Conservation (phyloP, 2,329 filamentous ascomycete genomes). For the Fonsecaea monophora region DNA sequence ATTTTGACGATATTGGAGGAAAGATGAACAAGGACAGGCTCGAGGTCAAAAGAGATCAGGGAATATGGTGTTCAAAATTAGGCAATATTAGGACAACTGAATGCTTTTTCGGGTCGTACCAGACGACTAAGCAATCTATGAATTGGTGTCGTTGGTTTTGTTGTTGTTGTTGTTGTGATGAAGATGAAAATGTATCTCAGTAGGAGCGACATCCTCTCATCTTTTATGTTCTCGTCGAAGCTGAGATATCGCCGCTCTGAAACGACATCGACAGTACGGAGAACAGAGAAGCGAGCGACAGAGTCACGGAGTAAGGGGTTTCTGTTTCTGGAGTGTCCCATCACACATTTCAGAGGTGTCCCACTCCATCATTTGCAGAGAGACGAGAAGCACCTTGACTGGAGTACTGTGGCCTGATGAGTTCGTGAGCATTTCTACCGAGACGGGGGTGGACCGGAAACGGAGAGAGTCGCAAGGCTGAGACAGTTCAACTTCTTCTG, state of each 20-base stretch:
- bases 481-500: not conserved
- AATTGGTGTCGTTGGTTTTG: not conserved
- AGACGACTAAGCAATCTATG: not conserved
- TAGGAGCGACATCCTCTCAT: not conserved
- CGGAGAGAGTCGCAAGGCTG: slow-evolving; percentile 10
- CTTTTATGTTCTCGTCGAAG: not conserved
- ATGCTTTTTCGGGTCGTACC: not conserved
- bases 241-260: not conserved
- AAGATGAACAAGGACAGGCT: not conserved
- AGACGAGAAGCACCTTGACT: not conserved
- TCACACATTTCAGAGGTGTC: not conserved
- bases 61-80: not conserved
- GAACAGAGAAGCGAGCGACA: not conserved
- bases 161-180: not conserved
- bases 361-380: not conserved
- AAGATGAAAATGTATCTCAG: not conserved
- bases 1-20: slow-evolving; percentile 39
- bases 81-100: not conserved
- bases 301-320: not conserved
- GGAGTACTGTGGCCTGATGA: not conserved
- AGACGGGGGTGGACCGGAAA: not conserved
- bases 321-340: not conserved
- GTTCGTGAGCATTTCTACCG: not conserved
- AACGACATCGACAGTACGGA: not conserved
- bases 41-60: not conserved